Conservation (phyloP, 202 grass and related monocot species). For the Carex sylvatica region DNA sequence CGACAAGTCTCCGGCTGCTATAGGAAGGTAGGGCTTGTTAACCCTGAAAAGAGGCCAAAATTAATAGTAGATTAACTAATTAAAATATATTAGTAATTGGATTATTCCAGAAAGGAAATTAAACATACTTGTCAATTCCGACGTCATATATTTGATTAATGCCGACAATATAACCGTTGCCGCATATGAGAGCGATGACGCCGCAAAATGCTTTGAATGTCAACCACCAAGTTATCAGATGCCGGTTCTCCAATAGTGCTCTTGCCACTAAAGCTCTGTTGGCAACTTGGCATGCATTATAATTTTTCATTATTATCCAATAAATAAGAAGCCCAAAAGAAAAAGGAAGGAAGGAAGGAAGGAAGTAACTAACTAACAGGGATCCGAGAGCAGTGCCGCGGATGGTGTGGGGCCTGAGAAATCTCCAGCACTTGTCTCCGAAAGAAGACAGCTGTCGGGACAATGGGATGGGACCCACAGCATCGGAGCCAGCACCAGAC, state of each 20-base stretch:
- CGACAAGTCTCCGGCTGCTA: conserved; percentile 87
- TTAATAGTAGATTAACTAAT: background rate
- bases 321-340: background rate
- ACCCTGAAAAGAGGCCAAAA: conserved; percentile 44
- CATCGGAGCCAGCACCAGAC: conserved; percentile 23
- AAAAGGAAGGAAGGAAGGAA: too few species aligned
- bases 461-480: conserved; percentile 44
- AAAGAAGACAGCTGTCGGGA: conserved; percentile 48
- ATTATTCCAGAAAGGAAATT: background rate
- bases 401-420: conserved; percentile 94
- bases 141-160: conserved; percentile 98
- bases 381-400: conserved; percentile 92
- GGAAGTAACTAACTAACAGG: conserved; percentile 31
- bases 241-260: conserved; percentile 79
- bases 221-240: conserved; percentile 84
- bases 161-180: conserved; percentile 92
- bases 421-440: conserved; percentile 86
- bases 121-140: conserved; percentile 87
- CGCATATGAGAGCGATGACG: conserved; percentile 60
- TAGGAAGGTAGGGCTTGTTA: conserved; percentile 96
- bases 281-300: conserved; percentile 25
- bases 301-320: background rate
- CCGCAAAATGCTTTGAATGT: conserved; percentile 78
- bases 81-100: background rate
- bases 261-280: conserved; percentile 82